Conservation (phyloP, 1,284 basidiomycete species). For the Rhodotorula sp. region DNA sequence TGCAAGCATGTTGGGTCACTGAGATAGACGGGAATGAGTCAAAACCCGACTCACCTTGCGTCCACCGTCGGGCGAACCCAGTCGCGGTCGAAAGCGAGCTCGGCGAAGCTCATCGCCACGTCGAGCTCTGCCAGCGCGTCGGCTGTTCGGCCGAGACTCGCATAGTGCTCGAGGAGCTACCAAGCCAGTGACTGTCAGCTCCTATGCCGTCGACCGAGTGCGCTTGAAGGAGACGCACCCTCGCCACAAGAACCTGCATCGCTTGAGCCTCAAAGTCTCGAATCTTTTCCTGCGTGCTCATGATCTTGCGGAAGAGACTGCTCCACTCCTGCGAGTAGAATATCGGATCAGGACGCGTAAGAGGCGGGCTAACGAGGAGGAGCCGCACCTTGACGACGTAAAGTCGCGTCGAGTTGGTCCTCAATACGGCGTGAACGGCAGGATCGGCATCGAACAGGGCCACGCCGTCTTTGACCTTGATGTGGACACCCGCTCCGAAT, state of each 20-base stretch:
- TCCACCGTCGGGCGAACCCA: constrained; percentile 71
- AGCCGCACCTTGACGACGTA: constrained; percentile 17
- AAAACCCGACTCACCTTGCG: constrained; percentile 57
- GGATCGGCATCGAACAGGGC: constrained; percentile 25
- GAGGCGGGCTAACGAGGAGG: background rate
- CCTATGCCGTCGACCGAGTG: background rate
- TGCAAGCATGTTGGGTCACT: background rate
- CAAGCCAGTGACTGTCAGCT: too few species aligned
- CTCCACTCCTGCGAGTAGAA: constrained; percentile 27
- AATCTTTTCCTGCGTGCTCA: constrained; percentile 17
- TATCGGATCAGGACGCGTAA: too few species aligned
- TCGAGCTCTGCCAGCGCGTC: constrained; percentile 86
- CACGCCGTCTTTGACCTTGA: constrained; percentile 9
- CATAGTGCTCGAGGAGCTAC: constrained; percentile 33
- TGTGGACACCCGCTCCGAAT: constrained; percentile 25
- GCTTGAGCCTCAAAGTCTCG: constrained; percentile 31
- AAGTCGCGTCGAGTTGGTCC: constrained; percentile 13
- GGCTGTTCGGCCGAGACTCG: constrained; percentile 68
- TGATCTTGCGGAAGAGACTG: constrained; percentile 14
- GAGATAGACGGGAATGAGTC: background rate
- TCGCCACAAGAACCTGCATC: constrained; percentile 25
- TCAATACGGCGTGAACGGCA: constrained; percentile 1
- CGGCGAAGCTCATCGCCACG: constrained; percentile 76
- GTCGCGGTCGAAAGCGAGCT: constrained; percentile 73
- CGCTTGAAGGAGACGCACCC: constrained; percentile 6